Conservation (phyloP, 495 filamentous ascomycete genomes). For the Aspergillus taichungensis region DNA sequence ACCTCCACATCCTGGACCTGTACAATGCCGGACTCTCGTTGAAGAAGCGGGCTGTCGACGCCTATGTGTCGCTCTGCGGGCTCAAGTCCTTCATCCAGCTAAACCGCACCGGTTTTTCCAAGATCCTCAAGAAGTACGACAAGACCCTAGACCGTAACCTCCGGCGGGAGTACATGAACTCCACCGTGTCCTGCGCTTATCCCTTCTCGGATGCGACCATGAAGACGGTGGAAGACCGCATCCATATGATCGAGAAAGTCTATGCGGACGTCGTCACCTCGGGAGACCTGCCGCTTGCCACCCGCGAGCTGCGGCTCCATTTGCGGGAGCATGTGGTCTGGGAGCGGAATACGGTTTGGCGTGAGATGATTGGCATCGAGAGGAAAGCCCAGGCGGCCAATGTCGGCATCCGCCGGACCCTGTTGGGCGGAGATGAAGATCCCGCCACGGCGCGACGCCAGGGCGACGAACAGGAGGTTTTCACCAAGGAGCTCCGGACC, state of each 20-base stretch:
- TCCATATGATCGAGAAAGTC: slow-evolving; percentile 61
- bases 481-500: slow-evolving; percentile 61
- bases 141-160: slow-evolving; percentile 82
- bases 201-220: slow-evolving; percentile 68
- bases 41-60: slow-evolving; percentile 79
- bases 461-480: slow-evolving; percentile 65
- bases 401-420: slow-evolving; percentile 66
- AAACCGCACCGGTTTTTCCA: slow-evolving; percentile 91
- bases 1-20: slow-evolving; percentile 57
- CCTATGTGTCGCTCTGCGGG: slow-evolving; percentile 92
- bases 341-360: slow-evolving; percentile 98
- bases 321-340: slow-evolving; percentile 96
- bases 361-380: slow-evolving; percentile 98
- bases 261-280: slow-evolving; percentile 78
- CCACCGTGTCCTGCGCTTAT: slow-evolving; percentile 61
- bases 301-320: slow-evolving; percentile 79
- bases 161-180: slow-evolving; percentile 62
- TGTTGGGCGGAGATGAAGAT: slow-evolving; percentile 69
- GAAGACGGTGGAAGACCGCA: slow-evolving; percentile 58
- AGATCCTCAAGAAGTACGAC: slow-evolving; percentile 97
- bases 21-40: slow-evolving; percentile 77
- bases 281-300: slow-evolving; percentile 64
- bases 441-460: slow-evolving; percentile 62
- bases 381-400: slow-evolving; percentile 92
- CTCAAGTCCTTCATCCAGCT: slow-evolving; percentile 93